Evolutionary conservation across 345 rosid genomes (phyloP).

Genomic region (Acer saccharum): DNA sequence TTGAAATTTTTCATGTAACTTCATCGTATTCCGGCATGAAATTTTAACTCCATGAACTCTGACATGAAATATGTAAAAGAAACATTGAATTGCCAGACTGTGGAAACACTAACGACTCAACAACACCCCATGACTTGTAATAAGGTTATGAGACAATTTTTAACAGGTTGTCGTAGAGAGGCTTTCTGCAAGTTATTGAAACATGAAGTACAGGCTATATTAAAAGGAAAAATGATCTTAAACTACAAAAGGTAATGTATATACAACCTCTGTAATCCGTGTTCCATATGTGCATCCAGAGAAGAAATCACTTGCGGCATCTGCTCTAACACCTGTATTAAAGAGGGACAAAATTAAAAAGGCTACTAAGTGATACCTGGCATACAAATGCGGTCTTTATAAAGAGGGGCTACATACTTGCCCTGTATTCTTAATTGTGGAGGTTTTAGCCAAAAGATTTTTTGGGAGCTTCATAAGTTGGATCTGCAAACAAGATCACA

Average conservation of each 20-base stretch:
- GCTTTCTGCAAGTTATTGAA: background rate
- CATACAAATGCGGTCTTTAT: background rate
- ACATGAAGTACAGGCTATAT: background rate
- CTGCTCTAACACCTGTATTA: constrained; percentile 64
- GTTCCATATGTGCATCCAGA: constrained; percentile 81
- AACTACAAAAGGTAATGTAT: background rate
- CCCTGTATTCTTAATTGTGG: constrained; percentile 69
- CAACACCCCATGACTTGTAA: background rate
- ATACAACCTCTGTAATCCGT: constrained; percentile 63
- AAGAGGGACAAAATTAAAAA: constrained; percentile 8
- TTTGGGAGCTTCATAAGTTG: constrained; percentile 74
- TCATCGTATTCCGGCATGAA: background rate
- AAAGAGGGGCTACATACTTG: constrained; percentile 46
- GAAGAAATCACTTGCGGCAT: constrained; percentile 80
- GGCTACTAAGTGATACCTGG: background rate
- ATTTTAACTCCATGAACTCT: background rate
- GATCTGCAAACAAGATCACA: constrained; percentile 42
- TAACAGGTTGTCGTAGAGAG: background rate
- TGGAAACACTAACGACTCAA: background rate
- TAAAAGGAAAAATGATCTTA: background rate
- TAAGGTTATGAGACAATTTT: background rate
- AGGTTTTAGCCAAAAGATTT: constrained; percentile 73
- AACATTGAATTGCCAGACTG: background rate
- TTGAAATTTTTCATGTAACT: background rate
- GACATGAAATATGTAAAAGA: background rate